Evolutionary conservation across 2,329 filamentous ascomycete species (phyloP).

Genomic region (Fusarium acutatum): DNA sequence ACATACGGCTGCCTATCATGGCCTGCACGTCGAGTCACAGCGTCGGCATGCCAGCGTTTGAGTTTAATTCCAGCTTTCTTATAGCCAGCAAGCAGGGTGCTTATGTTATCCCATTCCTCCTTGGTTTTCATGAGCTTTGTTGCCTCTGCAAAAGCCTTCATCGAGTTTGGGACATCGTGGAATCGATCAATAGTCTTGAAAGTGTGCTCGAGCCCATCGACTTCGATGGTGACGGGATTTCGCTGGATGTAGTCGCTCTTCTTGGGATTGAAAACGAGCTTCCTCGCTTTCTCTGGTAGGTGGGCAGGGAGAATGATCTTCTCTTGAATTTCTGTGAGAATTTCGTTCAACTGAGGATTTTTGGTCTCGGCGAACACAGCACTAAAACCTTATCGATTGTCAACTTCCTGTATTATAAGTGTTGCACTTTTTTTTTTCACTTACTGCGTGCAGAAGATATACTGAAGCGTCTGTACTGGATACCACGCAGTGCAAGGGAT

Average conservation of each 20-base stretch:
- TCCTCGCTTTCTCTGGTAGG: slow-evolving; percentile 62
- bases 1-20: slow-evolving; percentile 52
- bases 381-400: slow-evolving; percentile 41
- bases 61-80: slow-evolving; percentile 53
- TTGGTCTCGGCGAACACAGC: slow-evolving; percentile 61
- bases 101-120: slow-evolving; percentile 63
- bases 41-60: slow-evolving; percentile 45
- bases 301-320: slow-evolving; percentile 70
- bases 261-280: slow-evolving; percentile 59
- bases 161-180: slow-evolving; percentile 54
- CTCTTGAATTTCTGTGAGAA: slow-evolving; percentile 62
- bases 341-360: slow-evolving; percentile 60
- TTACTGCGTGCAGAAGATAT: slow-evolving; percentile 44
- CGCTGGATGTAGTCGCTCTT: slow-evolving; percentile 58
- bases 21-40: slow-evolving; percentile 54
- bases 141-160: slow-evolving; percentile 48
- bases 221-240: slow-evolving; percentile 66
- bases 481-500: slow-evolving; percentile 5
- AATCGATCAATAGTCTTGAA: slow-evolving; percentile 59
- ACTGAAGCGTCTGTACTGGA: slow-evolving; percentile 41
- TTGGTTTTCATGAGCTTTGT: slow-evolving; percentile 56
- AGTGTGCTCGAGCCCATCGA: slow-evolving; percentile 64
- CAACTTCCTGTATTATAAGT: slow-evolving; percentile 5
- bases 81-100: slow-evolving; percentile 61
- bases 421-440: background rate